Conservation (phyloP, 2,329 filamentous ascomycete genomes). For the Fusarium mexicanum region DNA sequence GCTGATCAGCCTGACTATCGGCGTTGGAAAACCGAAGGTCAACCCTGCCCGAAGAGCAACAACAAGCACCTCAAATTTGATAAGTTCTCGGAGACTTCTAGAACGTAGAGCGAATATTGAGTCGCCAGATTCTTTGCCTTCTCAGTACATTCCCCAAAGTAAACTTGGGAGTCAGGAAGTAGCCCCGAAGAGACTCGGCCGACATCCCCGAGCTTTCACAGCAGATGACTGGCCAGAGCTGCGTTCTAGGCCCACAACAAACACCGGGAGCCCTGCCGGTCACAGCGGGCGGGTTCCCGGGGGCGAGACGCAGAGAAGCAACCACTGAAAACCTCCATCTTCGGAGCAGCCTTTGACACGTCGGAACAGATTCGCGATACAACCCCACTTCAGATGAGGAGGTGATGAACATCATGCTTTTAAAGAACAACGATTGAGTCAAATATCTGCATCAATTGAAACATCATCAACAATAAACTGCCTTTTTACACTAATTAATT, state of each 20-base stretch:
- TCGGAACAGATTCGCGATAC: conserved; percentile 25
- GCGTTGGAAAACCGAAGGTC: not conserved
- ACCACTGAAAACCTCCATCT: not conserved
- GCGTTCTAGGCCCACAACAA: accelerated
- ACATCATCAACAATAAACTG: not conserved
- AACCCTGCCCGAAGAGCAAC: not conserved
- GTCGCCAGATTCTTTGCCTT: not conserved
- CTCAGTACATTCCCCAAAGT: not conserved
- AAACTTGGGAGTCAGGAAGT: not conserved
- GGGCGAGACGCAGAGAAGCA: not conserved
- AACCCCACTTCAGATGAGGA: conserved; percentile 33
- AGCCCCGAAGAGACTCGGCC: not conserved
- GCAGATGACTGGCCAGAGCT: not conserved
- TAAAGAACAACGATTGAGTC: conserved; percentile 11
- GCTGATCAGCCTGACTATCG: too few relatives aligned
- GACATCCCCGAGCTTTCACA: not conserved
- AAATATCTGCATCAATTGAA: not conserved
- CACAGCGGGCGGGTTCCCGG: conserved; percentile 6
- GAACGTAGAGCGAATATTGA: not conserved
- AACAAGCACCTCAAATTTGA: not conserved
- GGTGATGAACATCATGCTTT: conserved; percentile 4
- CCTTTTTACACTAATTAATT: not conserved
- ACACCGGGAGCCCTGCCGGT: not conserved
- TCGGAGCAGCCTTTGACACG: conserved; percentile 1
- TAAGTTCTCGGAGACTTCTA: not conserved